Evolutionary conservation across 1,139 yeast genomes (phyloP), one percentile per base, ranked within the genome.

Genomic region (Saccharomyces pastorianus): DNA sequence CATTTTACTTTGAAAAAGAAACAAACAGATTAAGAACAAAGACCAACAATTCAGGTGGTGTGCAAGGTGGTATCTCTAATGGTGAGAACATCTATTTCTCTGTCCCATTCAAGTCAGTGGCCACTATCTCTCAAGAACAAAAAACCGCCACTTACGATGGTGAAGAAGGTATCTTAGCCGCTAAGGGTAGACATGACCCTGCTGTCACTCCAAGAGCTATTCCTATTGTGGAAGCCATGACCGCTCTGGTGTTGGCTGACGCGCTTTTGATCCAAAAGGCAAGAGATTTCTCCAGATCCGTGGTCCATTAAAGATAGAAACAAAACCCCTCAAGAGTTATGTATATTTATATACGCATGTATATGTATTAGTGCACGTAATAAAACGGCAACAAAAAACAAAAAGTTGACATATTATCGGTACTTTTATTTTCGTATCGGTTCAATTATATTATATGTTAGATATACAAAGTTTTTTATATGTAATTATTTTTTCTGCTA

Each of bases 131-230:
- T 54, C 95, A 90, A 76, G 95, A 87, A 67, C 99, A 93, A 75
- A 74, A 77, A 48, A 93, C 99, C 26, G 81, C 90, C 34, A 81
- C 93, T 50, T 93, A 91, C 73, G 91, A 86, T 29, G 99, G 99
- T 64, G 77, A 78, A 59, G 81, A 76, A 49, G 99, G 99, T 66
- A 82, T 85, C 17, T 79, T 93, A 60, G 96, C 95, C 53, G 96
- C 99, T 46, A 84, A 93, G 71, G 99, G 99, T 57, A 86, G 99
- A 77, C 99, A 93, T 68, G 99, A 93, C 70, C 99, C 99, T 31
- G 89, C 93, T 67, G 99, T 93, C 54, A 95, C 96, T 13, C 99
- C 99, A 60, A 84, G 99, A 73, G 99, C 99, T 31, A 91, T 93
- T 55, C 99, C 99, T 52, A 93, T 93, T 67, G 98, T 93, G 48